phyloP scores from a whole-genome alignment of 495 filamentous ascomycete species.

The Pseudomonodictys pantanalensis region DNA sequence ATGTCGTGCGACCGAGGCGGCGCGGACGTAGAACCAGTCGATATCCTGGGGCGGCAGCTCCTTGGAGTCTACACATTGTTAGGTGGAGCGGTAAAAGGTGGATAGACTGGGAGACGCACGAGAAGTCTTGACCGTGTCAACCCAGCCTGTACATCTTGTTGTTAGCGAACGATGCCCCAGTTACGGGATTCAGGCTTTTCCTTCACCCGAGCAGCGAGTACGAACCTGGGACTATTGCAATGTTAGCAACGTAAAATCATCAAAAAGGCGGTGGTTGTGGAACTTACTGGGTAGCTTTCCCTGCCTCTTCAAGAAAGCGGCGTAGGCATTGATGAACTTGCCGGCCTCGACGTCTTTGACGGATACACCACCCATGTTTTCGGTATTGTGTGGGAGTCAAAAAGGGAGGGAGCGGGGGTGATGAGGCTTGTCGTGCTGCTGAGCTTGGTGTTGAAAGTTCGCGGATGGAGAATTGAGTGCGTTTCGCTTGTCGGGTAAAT shows the following conservation, averaged over 20 bases:
- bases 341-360: constrained; percentile 56
- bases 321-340: constrained; percentile 93
- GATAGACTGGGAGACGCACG: constrained; percentile 27
- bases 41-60: constrained; percentile 78
- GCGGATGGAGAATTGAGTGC: neutral
- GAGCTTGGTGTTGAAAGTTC: neutral
- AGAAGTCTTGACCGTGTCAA: constrained; percentile 98
- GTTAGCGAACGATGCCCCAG: constrained; percentile 46
- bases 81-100: neutral
- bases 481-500: constrained; percentile 8
- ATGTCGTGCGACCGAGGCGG: constrained; percentile 92
- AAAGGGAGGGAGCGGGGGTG: constrained; percentile 8
- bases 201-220: constrained; percentile 17
- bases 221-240: constrained; percentile 29
- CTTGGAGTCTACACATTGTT: constrained; percentile 55
- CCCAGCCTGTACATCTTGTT: constrained; percentile 68
- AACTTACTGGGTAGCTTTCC: constrained; percentile 87
- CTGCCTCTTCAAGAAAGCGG: constrained; percentile 97
- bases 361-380: constrained; percentile 39
- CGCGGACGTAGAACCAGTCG: constrained; percentile 88
- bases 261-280: neutral
- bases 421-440: neutral
- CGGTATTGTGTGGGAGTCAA: constrained; percentile 21
- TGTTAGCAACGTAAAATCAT: constrained; percentile 8
- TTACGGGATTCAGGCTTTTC: constrained; percentile 38